A percentile compares a stretch with the other conserved stretches of the same genome.
Conservation (phyloP, 1,139 yeast species). For the Kodamaea plutei region DNA sequence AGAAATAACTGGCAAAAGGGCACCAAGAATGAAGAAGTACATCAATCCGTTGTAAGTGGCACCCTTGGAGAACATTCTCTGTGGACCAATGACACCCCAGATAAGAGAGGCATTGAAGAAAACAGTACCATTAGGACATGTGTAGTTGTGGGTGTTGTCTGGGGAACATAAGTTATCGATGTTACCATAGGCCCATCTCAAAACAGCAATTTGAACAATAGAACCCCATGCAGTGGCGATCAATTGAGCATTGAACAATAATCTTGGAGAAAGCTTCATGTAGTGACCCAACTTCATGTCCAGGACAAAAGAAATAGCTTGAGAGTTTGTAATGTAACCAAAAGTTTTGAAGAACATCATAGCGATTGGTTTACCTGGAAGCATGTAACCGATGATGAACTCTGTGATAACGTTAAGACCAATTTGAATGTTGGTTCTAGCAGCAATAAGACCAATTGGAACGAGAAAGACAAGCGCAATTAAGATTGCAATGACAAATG, state of each 20-base stretch:
- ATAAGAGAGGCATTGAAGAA: conserved; percentile 44
- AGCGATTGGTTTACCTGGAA: conserved; percentile 45
- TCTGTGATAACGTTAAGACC: conserved; percentile 46
- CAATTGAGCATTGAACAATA: conserved; percentile 43
- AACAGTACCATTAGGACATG: conserved; percentile 40
- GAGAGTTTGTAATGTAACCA: conserved; percentile 50
- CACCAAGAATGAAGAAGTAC: conserved; percentile 41
- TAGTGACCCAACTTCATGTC: conserved; percentile 55
- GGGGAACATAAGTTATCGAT: conserved; percentile 47
- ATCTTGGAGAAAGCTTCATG: conserved; percentile 48
- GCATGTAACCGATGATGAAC: conserved; percentile 44
- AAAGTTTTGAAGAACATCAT: conserved; percentile 47
- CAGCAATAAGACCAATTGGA: no score
- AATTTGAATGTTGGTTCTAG: conserved; percentile 42
- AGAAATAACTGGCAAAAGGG: conserved; percentile 31
- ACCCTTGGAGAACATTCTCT: conserved; percentile 36
- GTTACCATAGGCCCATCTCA: conserved; percentile 40
- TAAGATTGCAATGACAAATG: no score
- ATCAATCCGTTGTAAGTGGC: conserved; percentile 35
- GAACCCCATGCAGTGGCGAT: conserved; percentile 45
- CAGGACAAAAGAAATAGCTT: conserved; percentile 49
- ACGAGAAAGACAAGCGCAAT: no score
- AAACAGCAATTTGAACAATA: conserved; percentile 41
- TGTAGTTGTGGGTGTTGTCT: conserved; percentile 33
- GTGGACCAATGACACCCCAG: conserved; percentile 45